Conservation (phyloP, 495 filamentous ascomycete genomes). For the Hyaloscypha finlandica region DNA sequence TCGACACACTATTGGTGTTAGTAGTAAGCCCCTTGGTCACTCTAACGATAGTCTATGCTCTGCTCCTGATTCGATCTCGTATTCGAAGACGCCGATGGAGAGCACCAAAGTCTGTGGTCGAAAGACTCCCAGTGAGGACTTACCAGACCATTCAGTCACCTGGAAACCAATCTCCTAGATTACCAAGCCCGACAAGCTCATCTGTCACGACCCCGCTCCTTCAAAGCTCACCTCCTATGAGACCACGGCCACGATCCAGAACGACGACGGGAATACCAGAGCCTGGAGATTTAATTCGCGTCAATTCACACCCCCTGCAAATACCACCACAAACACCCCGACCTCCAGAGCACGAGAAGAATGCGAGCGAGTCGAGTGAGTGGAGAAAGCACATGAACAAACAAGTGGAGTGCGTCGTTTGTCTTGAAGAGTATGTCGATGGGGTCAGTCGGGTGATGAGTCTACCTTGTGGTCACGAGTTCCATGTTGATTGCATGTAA, state of each 20-base stretch:
- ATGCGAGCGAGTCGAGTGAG: conserved; percentile 50
- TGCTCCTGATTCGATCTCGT: conserved; percentile 84
- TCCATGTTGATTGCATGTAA: conserved; percentile 98
- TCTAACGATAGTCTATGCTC: conserved; percentile 86
- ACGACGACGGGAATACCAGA: conserved; percentile 63
- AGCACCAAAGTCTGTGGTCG: conserved; percentile 93
- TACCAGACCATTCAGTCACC: conserved; percentile 81
- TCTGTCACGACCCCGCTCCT: conserved; percentile 79
- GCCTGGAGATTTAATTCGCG: conserved; percentile 29
- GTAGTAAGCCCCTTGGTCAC: conserved; percentile 93
- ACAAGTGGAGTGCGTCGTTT: conserved; percentile 96
- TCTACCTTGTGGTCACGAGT: conserved; percentile 97
- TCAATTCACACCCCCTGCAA: conserved; percentile 29
- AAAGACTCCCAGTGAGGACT: conserved; percentile 89
- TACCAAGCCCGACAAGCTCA: conserved; percentile 56
- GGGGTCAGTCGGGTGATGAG: conserved; percentile 96
- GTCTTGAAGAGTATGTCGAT: conserved; percentile 94
- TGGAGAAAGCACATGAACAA: conserved; percentile 82
- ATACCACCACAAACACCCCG: conserved; percentile 22
- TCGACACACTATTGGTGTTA: conserved; percentile 91
- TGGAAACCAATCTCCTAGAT: conserved; percentile 52
- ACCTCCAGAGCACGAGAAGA: conserved; percentile 48
- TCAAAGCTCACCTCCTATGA: conserved; percentile 41
- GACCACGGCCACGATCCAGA: conserved; percentile 63
- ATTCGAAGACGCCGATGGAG: conserved; percentile 91